Evolutionary conservation across 768 basidiomycete genomes (phyloP).

Genomic region (Tubosaeta brunneosetosa): DNA sequence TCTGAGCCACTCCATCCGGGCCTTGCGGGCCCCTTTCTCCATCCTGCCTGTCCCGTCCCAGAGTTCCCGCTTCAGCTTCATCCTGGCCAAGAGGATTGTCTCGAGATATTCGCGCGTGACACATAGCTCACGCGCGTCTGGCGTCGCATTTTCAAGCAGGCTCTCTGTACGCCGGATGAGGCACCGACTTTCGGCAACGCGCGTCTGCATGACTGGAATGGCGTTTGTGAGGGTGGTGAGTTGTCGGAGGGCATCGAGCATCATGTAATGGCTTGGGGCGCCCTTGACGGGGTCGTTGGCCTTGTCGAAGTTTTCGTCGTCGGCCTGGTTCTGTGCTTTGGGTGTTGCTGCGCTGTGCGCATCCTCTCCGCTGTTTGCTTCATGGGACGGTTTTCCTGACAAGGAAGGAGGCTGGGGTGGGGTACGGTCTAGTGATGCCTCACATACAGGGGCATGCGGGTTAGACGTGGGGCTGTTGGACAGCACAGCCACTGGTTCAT

Average conservation of each 20-base stretch:
- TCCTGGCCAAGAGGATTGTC: conserved; percentile 19
- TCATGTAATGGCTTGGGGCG: conserved; percentile 18
- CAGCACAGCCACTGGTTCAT: conserved; percentile 5
- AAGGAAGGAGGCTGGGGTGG: neutral
- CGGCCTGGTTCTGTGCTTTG: neutral
- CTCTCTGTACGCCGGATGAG: conserved; percentile 16
- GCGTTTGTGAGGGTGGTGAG: conserved; percentile 21
- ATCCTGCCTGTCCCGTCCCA: conserved; percentile 30
- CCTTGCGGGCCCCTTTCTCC: conserved; percentile 19
- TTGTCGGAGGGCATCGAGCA: conserved; percentile 27
- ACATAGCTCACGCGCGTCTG: conserved; percentile 17
- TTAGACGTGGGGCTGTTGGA: neutral
- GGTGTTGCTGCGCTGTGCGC: neutral
- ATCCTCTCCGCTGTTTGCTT: neutral
- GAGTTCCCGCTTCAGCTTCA: conserved; percentile 29
- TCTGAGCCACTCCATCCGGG: conserved; percentile 23
- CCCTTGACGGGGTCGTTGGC: conserved; percentile 3
- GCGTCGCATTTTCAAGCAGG: conserved; percentile 11
- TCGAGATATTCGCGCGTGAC: conserved; percentile 27
- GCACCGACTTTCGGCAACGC: conserved; percentile 17
- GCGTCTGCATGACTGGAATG: conserved; percentile 15
- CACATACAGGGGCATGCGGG: neutral
- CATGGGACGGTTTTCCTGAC: neutral
- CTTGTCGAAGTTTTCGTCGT: neutral
- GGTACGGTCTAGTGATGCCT: neutral